Conservation (phyloP, 2,329 filamentous ascomycete genomes). For the Sphaceloma murrayae region DNA sequence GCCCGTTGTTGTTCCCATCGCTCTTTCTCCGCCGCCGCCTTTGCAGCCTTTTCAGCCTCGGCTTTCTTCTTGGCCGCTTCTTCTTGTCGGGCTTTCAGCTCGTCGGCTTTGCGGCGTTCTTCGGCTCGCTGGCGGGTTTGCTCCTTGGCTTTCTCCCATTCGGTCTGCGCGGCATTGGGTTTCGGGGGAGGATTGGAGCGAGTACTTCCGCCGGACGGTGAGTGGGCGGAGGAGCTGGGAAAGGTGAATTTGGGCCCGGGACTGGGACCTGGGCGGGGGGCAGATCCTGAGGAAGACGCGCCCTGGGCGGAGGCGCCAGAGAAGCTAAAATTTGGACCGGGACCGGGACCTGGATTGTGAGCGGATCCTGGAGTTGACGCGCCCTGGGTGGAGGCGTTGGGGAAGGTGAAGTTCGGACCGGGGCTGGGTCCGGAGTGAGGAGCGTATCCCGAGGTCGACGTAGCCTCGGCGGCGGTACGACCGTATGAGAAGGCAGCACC, state of each 20-base stretch:
- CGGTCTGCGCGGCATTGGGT: constrained; percentile 17
- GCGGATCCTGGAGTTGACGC: too few species aligned
- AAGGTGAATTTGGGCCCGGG: too few species aligned
- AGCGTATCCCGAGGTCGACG: constrained; percentile 15
- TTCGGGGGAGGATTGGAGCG: constrained; percentile 20
- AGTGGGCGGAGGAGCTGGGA: constrained; percentile 17
- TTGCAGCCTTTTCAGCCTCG: constrained; percentile 38
- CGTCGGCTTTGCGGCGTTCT: constrained; percentile 49
- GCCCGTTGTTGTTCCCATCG: constrained; percentile 43
- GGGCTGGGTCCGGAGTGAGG: constrained; percentile 1
- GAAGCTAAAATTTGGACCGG: too few species aligned
- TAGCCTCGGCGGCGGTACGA: constrained; percentile 43
- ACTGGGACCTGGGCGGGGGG: too few species aligned
- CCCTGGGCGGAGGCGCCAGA: too few species aligned
- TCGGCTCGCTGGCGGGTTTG: constrained; percentile 56
- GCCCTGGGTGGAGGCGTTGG: constrained; percentile 19
- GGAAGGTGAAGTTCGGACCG: constrained; percentile 18
- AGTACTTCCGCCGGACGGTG: constrained; percentile 17
- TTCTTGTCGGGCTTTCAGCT: constrained; percentile 48
- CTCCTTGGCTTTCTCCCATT: constrained; percentile 60
- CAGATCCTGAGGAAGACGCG: too few species aligned
- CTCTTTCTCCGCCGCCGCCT: constrained; percentile 40
- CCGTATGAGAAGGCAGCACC: constrained; percentile 69
- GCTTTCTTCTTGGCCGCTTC: constrained; percentile 45
- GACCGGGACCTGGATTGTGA: too few species aligned